These are phyloP conservation scores for Smallanthus sonchifolius DNA, from an alignment of 129 eudicot species.

Conservation along the genomic window DNA sequence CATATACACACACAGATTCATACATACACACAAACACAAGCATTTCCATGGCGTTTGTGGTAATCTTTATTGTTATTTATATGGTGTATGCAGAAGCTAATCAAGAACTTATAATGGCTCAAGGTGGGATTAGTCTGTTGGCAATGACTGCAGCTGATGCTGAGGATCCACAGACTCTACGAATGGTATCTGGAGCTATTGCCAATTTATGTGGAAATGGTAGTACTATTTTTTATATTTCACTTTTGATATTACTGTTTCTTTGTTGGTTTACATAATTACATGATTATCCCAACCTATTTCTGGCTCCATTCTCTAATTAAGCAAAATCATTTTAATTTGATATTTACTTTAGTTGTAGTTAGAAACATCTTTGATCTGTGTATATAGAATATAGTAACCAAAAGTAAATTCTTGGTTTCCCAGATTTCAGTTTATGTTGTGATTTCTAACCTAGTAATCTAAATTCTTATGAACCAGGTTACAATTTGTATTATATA, in stretches of 20 bases:
- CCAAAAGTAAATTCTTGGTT: neutral
- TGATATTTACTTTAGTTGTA: too few relatives aligned
- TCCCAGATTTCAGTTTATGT: neutral
- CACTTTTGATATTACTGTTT: too few relatives aligned
- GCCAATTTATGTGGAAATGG: conserved; percentile 99
- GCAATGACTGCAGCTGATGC: conserved; percentile 96
- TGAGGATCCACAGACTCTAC: conserved; percentile 97
- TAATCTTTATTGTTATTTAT: too few relatives aligned
- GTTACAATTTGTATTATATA: neutral
- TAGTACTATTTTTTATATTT: conserved; percentile 15
- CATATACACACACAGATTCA: too few relatives aligned
- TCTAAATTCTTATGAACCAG: neutral
- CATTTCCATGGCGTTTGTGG: neutral
- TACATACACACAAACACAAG: too few relatives aligned
- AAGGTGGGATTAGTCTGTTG: conserved; percentile 86
- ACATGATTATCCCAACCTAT: neutral
- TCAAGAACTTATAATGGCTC: conserved; percentile 94
- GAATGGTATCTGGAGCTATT: conserved; percentile 99
- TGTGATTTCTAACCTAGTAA: neutral
- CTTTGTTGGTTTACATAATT: neutral
- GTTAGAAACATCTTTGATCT: too few relatives aligned
- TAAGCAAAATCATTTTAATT: too few relatives aligned
- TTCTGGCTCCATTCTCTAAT: neutral
- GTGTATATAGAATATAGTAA: neutral
- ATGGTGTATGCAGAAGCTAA: conserved; percentile 64